Percentiles rank a stretch among this genome's conserved stretches.
These are phyloP conservation scores for Boletus rubropictus DNA, from an alignment of 768 basidiomycete genomes.

Conservation along the genomic window DNA sequence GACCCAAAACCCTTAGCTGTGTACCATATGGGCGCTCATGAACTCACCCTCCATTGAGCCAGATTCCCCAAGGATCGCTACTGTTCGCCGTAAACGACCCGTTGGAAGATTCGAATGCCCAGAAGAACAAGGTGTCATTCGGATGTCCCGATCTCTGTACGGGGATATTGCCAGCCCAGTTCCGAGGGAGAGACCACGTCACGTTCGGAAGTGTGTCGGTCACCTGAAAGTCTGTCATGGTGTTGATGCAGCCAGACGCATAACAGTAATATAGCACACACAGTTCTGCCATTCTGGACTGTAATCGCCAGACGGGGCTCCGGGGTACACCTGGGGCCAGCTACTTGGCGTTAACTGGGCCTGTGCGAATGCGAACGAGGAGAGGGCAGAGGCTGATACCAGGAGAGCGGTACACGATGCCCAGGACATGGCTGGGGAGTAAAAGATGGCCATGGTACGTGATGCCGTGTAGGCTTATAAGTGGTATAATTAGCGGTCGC, in stretches of 20 bases:
- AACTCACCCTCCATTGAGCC: conserved; percentile 64
- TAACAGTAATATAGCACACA: conserved; percentile 24
- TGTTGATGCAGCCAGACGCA: not conserved
- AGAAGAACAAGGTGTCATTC: conserved; percentile 62
- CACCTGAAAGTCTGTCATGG: conserved; percentile 53
- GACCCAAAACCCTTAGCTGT: not conserved
- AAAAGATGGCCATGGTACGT: not conserved
- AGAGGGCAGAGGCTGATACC: not conserved
- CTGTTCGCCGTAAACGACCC: conserved; percentile 47
- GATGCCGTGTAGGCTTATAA: not conserved
- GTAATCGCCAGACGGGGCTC: conserved; percentile 41
- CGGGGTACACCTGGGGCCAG: conserved; percentile 39
- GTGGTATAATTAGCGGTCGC: not conserved
- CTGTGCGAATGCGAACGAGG: not conserved
- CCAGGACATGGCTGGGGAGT: not conserved
- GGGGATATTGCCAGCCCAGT: conserved; percentile 59
- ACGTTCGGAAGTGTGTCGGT: conserved; percentile 51
- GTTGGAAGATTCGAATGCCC: conserved; percentile 50
- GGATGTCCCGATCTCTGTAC: conserved; percentile 55
- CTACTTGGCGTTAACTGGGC: conserved; percentile 3
- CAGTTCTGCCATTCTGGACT: conserved; percentile 57
- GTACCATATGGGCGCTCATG: not conserved
- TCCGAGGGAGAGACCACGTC: conserved; percentile 42
- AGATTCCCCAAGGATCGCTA: conserved; percentile 60
- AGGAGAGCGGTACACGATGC: not conserved